Percentiles rank a stretch among this genome's conserved stretches.
These are phyloP conservation scores for Coemansia javaensis DNA, from an alignment of 192 early-diverging fungal species.

Conservation along the genomic window DNA sequence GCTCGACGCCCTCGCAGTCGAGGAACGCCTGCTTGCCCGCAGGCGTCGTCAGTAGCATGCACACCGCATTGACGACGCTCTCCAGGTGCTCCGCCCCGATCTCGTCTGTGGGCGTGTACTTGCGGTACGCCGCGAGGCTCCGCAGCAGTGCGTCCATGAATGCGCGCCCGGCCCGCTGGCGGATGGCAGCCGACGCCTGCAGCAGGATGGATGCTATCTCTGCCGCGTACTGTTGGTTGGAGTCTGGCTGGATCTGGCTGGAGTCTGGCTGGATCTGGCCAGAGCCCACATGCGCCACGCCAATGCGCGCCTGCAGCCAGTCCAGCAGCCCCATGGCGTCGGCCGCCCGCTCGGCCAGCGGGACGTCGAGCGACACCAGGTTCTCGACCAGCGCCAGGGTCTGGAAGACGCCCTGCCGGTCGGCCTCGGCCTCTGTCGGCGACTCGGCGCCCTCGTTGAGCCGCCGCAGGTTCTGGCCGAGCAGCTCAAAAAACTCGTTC, in stretches of 20 bases:
- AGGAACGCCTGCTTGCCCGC: conserved; percentile 71
- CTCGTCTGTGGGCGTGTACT: conserved; percentile 69
- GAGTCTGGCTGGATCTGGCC: conserved; percentile 54
- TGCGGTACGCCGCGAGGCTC: conserved; percentile 59
- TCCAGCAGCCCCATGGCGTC: conserved; percentile 60
- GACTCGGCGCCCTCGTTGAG: conserved; percentile 63
- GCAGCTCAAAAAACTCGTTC: conserved; percentile 64
- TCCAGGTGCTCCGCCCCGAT: conserved; percentile 92
- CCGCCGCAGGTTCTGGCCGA: conserved; percentile 75
- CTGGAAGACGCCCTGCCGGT: conserved; percentile 82
- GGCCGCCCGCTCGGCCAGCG: conserved; percentile 62
- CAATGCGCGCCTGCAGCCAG: conserved; percentile 70
- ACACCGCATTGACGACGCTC: conserved; percentile 82
- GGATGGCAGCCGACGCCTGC: conserved; percentile 55
- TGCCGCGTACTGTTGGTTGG: conserved; percentile 81
- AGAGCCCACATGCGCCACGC: not conserved
- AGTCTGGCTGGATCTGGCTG: conserved; percentile 61
- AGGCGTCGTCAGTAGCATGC: conserved; percentile 61
- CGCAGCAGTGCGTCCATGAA: conserved; percentile 70
- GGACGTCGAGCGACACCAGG: conserved; percentile 68
- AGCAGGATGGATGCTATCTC: conserved; percentile 84
- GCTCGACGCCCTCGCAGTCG: conserved; percentile 81
- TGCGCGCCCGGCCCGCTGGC: conserved; percentile 42
- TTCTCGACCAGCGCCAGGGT: conserved; percentile 84
- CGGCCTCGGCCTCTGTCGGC: conserved; percentile 57